A percentile compares a stretch with the other conserved stretches of the same genome.
Conservation (phyloP, 176 grass and related monocot genomes). For the Rhipidocladum racemiflorum region DNA sequence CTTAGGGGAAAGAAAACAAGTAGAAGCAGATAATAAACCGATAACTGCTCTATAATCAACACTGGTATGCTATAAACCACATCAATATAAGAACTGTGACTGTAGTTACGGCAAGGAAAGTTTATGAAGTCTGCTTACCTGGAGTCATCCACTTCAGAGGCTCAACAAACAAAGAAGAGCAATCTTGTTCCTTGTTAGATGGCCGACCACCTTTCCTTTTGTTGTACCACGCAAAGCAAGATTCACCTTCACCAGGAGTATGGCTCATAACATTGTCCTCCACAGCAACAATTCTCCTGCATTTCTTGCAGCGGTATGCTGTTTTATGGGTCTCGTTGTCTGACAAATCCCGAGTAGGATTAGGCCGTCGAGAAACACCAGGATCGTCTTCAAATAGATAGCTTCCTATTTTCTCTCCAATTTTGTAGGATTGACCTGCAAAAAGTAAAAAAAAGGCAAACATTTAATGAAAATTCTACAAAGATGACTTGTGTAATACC, state of each 20-base stretch:
- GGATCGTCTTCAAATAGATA: conserved; percentile 78
- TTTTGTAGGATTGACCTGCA: conserved; percentile 65
- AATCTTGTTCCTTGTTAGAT: conserved; percentile 62
- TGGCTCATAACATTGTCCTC: conserved; percentile 52
- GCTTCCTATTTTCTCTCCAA: conserved; percentile 64
- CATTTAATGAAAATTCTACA: neutral
- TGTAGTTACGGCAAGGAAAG: neutral
- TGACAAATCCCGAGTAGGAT: conserved; percentile 20
- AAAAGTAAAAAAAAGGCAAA: neutral
- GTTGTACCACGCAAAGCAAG: conserved; percentile 72
- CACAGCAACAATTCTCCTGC: conserved; percentile 69
- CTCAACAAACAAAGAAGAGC: conserved; percentile 82
- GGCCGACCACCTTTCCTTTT: conserved; percentile 40
- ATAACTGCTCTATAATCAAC: neutral
- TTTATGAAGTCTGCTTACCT: conserved; percentile 33
- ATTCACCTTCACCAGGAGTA: conserved; percentile 35
- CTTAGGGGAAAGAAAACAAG: neutral
- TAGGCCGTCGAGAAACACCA: conserved; percentile 41
- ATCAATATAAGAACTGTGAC: no score
- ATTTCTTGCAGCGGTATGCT: conserved; percentile 87
- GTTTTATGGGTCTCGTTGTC: conserved; percentile 33
- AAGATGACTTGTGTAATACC: neutral
- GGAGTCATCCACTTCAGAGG: conserved; percentile 98
- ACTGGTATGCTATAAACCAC: no score
- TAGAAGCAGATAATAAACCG: neutral